A percentile compares a stretch with the other conserved stretches of the same genome.
Conservation (phyloP, 179 eudicot species). For the Carnegiea gigantea region DNA sequence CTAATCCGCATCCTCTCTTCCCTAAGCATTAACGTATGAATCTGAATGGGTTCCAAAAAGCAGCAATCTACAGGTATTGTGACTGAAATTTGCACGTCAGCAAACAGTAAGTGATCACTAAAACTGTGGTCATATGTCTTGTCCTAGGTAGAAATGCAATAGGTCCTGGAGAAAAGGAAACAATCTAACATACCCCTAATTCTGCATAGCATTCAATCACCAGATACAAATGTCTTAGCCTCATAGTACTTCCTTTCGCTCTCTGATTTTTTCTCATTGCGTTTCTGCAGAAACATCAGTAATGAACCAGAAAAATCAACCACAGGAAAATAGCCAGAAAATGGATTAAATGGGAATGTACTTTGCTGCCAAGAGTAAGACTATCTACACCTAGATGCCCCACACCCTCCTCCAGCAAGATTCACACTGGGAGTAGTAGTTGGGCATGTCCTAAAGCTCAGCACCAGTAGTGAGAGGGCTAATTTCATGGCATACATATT, state of each 20-base stretch:
- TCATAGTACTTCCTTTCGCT: constrained; percentile 92
- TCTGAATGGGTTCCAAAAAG: constrained; percentile 18
- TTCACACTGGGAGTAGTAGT: neutral
- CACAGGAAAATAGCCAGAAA: neutral
- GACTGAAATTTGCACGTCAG: constrained; percentile 10
- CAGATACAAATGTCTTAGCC: constrained; percentile 57
- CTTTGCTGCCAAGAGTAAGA: neutral
- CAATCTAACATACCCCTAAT: constrained; percentile 13
- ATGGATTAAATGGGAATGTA: neutral
- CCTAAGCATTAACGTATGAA: constrained; percentile 10
- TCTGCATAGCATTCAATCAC: constrained; percentile 44
- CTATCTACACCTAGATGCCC: neutral
- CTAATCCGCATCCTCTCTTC: neutral
- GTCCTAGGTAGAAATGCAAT: neutral
- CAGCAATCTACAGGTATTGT: constrained; percentile 21
- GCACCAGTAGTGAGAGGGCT: neutral
- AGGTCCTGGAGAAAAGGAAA: neutral
- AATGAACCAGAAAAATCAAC: constrained; percentile 3
- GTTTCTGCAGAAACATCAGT: constrained; percentile 57
- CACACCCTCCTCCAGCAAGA: neutral
- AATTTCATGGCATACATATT: neutral
- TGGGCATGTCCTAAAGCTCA: neutral
- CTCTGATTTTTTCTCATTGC: constrained; percentile 83
- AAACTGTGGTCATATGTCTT: neutral
- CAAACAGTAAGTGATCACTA: neutral